Conservation (phyloP, 2,329 filamentous ascomycete species). For the Acarospora socialis region DNA sequence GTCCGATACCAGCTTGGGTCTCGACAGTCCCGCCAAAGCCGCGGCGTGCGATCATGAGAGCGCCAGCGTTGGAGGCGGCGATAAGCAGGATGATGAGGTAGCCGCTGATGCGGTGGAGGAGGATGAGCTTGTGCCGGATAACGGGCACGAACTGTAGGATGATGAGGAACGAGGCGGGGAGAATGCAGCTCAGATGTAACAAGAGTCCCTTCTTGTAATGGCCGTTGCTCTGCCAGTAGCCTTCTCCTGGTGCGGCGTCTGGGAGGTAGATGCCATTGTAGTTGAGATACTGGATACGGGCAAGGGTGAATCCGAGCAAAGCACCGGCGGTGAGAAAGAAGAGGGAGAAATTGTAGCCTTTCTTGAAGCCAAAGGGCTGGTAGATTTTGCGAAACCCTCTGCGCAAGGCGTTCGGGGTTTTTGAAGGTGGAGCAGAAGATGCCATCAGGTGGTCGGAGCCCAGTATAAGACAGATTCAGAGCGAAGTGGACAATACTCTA, state of each 20-base stretch:
- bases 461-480: no score
- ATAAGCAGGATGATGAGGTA: conserved; percentile 38
- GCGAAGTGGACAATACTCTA: no score
- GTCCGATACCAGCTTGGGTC: conserved; percentile 32
- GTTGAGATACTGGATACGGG: background rate
- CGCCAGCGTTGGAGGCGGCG: conserved; percentile 31
- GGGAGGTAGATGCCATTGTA: background rate
- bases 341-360: background rate
- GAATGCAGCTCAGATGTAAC: conserved; percentile 25
- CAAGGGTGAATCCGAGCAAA: background rate
- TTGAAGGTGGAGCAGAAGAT: no score
- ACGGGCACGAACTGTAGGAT: conserved; percentile 27
- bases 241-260: conserved; percentile 5
- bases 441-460: no score
- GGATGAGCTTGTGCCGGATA: conserved; percentile 30
- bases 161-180: conserved; percentile 25
- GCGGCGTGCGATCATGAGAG: conserved; percentile 37
- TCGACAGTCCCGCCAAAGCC: conserved; percentile 42
- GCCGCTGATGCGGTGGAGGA: conserved; percentile 46
- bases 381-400: no score
- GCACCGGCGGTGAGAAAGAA: background rate
- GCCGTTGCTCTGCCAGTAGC: conserved; percentile 8
- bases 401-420: no score
- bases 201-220: conserved; percentile 20
- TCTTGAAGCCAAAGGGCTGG: no score